Evolutionary conservation across 306 rosid species (phyloP), one percentile per base, ranked within the genome.

Genomic region (Trifolium dubium): DNA sequence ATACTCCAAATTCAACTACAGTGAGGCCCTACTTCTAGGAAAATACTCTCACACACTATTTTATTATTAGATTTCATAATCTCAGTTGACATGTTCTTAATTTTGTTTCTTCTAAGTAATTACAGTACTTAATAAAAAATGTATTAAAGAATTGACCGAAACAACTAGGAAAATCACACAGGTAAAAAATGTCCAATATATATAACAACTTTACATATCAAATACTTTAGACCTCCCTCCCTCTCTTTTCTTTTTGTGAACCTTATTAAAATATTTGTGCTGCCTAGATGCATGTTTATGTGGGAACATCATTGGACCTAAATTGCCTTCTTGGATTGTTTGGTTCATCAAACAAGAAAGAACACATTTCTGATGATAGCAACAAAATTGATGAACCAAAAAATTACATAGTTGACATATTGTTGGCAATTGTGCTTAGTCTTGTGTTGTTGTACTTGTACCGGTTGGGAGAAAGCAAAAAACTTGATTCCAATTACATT

Each of bases 81-180:
- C 39, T 15, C 1, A 39, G 13, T 15, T 56, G 86, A 83, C 86
- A 3, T 50, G 8, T 79, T 75, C 83, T 0, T 2, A 34, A 47
- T 56, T 30, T 6, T 39, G 67, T 56, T 83, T 71, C 78, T 79
- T 83, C 78, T 43, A 75, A 65, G 83, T 64, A 78, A 74, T 79
- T 35, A 49, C 61, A n/a, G n/a, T 30, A 46, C 3, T 1, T 56
- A 69, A 32, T 1, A 31, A 43, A 10, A 8, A 56, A 19, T n/a
- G 18, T 0, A 58, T 4, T 6, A 44, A 5, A 63, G 1, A 63
- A 29, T 6, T 50, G 7, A 19, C 50, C 17, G 82, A 73, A 53
- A 17, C 65, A n/a, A 8, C 75, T 54, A 28, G 19, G 81, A 79
- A 83, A 70, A 31, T 58, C 75, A 58, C 14, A 1, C 54, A 17